Conservation (phyloP, 2,329 filamentous ascomycete genomes). For the Botryotinia globosa region DNA sequence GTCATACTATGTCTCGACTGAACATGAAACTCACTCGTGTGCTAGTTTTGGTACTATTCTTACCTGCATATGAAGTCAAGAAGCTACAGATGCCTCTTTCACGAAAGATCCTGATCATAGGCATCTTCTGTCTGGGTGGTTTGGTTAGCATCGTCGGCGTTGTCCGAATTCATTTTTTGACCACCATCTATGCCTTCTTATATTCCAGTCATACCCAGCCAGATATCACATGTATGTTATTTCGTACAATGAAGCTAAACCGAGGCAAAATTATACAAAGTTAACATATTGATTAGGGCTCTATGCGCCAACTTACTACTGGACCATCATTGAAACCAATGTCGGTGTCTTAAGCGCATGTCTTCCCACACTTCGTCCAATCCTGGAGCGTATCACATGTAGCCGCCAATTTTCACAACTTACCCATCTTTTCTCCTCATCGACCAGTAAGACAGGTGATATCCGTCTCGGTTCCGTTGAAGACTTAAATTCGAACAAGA, state of each 20-base stretch:
- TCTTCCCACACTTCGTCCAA: constrained; percentile 1
- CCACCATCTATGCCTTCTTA: neutral
- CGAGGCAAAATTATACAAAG: too few relatives aligned
- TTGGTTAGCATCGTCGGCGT: neutral
- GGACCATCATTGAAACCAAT: constrained; percentile 7
- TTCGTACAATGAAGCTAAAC: neutral
- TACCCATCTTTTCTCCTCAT: neutral
- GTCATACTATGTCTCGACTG: neutral
- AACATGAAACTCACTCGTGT: neutral
- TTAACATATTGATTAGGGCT: neutral
- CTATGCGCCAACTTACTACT: constrained; percentile 1
- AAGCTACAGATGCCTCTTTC: neutral
- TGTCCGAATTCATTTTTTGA: neutral
- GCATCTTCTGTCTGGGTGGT: constrained; percentile 5
- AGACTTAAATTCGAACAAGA: neutral
- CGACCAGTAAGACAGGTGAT: neutral
- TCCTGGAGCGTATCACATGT: neutral
- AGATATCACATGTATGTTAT: neutral
- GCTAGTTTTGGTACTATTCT: neutral
- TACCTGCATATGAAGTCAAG: neutral
- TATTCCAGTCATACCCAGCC: neutral
- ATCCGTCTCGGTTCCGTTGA: neutral
- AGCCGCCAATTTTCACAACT: neutral
- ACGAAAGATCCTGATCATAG: neutral
- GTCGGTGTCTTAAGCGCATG: neutral